These are phyloP conservation scores for Evansstolkia leycettana DNA, from an alignment of 495 filamentous ascomycete species.

Conservation along the genomic window DNA sequence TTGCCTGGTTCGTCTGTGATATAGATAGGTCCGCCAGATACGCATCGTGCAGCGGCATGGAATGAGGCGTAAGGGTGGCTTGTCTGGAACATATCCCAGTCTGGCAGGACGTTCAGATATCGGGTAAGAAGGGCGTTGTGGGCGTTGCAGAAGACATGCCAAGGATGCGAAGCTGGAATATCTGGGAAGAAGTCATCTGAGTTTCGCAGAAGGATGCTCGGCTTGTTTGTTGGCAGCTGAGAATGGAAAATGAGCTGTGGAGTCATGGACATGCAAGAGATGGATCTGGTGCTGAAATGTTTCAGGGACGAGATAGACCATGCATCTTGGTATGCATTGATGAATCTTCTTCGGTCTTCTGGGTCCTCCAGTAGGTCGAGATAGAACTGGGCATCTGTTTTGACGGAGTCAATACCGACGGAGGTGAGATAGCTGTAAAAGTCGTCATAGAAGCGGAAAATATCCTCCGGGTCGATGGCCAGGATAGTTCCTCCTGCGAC, in stretches of 20 bases:
- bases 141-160: slow-evolving; percentile 91
- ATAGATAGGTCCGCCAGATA: slow-evolving; percentile 85
- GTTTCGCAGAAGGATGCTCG: slow-evolving; percentile 63
- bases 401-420: slow-evolving; percentile 68
- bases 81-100: slow-evolving; percentile 99
- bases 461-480: slow-evolving; percentile 62
- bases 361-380: slow-evolving; percentile 63
- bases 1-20: slow-evolving; percentile 81
- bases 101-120: slow-evolving; percentile 62
- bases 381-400: slow-evolving; percentile 84
- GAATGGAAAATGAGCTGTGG: slow-evolving; percentile 78
- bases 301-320: slow-evolving; percentile 69
- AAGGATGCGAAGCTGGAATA: slow-evolving; percentile 63
- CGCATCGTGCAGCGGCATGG: slow-evolving; percentile 80
- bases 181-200: slow-evolving; percentile 92
- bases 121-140: slow-evolving; percentile 78
- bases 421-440: slow-evolving; percentile 73
- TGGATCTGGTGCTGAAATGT: slow-evolving; percentile 64
- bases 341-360: slow-evolving; percentile 52
- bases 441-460: slow-evolving; percentile 69
- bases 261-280: slow-evolving; percentile 85
- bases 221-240: slow-evolving; percentile 61
- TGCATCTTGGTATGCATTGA: slow-evolving; percentile 67
- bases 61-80: slow-evolving; percentile 62
- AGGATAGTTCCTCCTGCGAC: slow-evolving; percentile 50